Base-by-base conservation (phyloP, 2,329 filamentous ascomycete species). In the Aspergillus aculeatus region DNA sequence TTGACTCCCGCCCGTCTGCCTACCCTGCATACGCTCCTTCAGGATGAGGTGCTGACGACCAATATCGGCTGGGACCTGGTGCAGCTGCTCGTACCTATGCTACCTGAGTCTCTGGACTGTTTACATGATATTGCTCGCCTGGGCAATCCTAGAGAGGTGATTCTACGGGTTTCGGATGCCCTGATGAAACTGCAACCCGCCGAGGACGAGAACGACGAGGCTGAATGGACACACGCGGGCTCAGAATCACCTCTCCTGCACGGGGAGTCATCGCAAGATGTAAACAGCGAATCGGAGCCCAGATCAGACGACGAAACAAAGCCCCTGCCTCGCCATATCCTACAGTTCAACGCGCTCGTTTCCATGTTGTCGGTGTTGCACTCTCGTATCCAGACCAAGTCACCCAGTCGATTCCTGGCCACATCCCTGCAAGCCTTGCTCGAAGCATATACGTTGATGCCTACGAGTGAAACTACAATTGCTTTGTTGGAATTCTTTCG, bases 11-110 rank as follows among this genome's bases (percentile, higher is more conserved):
- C 83, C 57, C 84, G 82, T 56, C 75, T 89, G 21, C 84, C 84
- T 0, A 77, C 81, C 2, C 76, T 89, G 24, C 85, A 86, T 66
- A 75, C 80, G 38, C 77, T 88, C 21, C 76, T 89, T 14, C 84
- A 87, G 69, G 85, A 88, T 78, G 80, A 83, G 61, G 82, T 80
- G 50, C 72, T 89, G 38, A 86, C 85, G 4, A 80, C 80, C 49
- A 86, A 87, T 64, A 88, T 89, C 66, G 86, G 86, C 60, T 89
- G 86, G 86, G 86, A 89, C 71, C 72, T 89, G 47, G 82, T 88
- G 5, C 83, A 86, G 65, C 72, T 88, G 10, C 78, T 89, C 2
- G 75, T 88, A 16, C 86, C 85, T 2, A 78, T 87, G 61, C 73
- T 89, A 4, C 84, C 85, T 2, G 78, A 81, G 2, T 86, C 84